Evolutionary conservation across 352 stramenopile species (phyloP), one percentile per base, ranked within the genome.

Genomic region (Thalassiosira mediterranea): DNA sequence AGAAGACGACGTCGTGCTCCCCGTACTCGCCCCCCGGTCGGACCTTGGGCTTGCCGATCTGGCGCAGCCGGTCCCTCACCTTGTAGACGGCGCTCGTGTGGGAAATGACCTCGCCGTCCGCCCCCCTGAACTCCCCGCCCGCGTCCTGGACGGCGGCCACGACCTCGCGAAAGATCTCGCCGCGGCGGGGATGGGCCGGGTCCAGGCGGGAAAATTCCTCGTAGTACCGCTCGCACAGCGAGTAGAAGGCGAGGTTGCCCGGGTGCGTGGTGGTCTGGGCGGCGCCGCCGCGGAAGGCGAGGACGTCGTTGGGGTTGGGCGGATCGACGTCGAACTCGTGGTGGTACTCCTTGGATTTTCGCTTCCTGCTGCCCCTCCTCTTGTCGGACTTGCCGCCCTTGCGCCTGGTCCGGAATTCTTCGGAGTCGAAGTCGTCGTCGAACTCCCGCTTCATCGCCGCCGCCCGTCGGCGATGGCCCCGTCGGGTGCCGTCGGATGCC

Each of bases 41-140:
- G 26, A 61, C 10, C 13, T 61, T 61, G 15, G 52, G 52, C 26
- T 61, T 61, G 52, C 23, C 52, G 40, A 61, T 61, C 26, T 61
- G 52, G n/a, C 52, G 32, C 15, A 61, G 40, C 23, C 52, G 52
- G 28, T 17, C n/a, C 19, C 23, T 47, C 28, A 28, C 40, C 26
- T 61, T 61, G 21, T 38, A 21, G 15, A 46, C 26, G n/a, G 52
- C 52, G 2, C 8, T 28, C n/a, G 19, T 46, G 4, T 17, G 0
- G 25, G 32, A 23, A 23, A 61, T 38, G 10, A 37, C 52, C 15
- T 28, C 52, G 32, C 52, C 52, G 15, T 19, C 40, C 10, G 28
- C 32, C 26, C 40, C 40, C 3, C 28, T 11, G 26, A 61, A 61
- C 8, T 42, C 28, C 40, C 52, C 52, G 10, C 52, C 52, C 13